Evolutionary conservation across 2,329 filamentous ascomycete genomes (phyloP).

Genomic region (Apiospora pterosperma): DNA sequence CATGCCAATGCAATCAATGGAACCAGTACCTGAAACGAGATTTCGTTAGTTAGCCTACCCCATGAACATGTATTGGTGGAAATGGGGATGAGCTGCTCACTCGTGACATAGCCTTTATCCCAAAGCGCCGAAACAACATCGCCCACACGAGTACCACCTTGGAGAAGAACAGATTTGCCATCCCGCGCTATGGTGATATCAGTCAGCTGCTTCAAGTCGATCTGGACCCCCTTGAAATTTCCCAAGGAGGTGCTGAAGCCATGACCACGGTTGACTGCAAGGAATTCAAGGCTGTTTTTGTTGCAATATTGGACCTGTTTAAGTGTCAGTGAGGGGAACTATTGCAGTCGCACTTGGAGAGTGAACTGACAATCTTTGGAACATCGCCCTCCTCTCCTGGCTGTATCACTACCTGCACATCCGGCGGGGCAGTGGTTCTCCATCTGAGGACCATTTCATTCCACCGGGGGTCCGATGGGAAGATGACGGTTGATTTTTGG

Average conservation of each 20-base stretch:
- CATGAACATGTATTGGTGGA: too few relatives aligned
- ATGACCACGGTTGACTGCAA: constrained; percentile 36
- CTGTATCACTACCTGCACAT: too few relatives aligned
- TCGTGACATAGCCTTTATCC: background rate
- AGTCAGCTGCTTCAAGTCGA: constrained; percentile 34
- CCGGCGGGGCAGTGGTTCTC: too few relatives aligned
- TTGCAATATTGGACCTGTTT: constrained; percentile 42
- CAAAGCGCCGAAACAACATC: too few relatives aligned
- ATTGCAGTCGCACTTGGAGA: too few relatives aligned
- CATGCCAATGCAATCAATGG: constrained; percentile 39
- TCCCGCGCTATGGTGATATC: constrained; percentile 30
- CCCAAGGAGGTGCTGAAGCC: constrained; percentile 34
- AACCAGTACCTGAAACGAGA: background rate
- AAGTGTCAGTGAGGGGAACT: too few relatives aligned
- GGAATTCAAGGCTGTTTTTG: constrained; percentile 30
- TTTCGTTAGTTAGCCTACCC: background rate
- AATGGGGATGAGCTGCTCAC: too few relatives aligned
- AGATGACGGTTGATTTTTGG: too few relatives aligned
- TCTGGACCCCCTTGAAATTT: constrained; percentile 36
- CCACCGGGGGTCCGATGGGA: too few relatives aligned
- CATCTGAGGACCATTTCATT: too few relatives aligned
- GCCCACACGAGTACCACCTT: constrained; percentile 30
- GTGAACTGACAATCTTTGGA: too few relatives aligned
- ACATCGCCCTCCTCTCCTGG: too few relatives aligned
- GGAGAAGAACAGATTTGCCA: constrained; percentile 31